Percentiles rank a stretch among this genome's conserved stretches.
These are phyloP conservation scores for Centella asiatica DNA, from an alignment of 129 eudicot genomes.

Conservation along the genomic window DNA sequence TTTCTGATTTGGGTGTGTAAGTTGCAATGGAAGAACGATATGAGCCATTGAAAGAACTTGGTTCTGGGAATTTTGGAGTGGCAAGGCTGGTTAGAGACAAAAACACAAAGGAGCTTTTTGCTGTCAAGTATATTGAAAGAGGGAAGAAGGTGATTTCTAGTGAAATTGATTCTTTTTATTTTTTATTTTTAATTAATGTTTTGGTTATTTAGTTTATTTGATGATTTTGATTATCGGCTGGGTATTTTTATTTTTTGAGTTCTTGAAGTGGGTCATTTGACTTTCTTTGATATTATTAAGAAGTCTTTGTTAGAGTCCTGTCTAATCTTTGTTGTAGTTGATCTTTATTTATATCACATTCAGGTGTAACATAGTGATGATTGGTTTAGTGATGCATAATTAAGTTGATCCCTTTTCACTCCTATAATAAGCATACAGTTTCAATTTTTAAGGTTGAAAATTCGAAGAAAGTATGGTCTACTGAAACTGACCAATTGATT, in stretches of 20 bases:
- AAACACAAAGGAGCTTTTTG: slow-evolving; percentile 53
- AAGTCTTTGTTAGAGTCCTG: not conserved
- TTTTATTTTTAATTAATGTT: not conserved
- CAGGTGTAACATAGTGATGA: not conserved
- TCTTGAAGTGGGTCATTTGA: slow-evolving; percentile 5
- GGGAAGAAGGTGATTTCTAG: slow-evolving; percentile 38
- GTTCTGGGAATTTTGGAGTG: slow-evolving; percentile 62
- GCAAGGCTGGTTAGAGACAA: slow-evolving; percentile 58
- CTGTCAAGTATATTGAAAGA: slow-evolving; percentile 62
- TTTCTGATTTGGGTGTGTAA: not conserved
- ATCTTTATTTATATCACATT: not conserved
- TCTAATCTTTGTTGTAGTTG: not conserved
- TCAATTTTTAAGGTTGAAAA: too few species aligned
- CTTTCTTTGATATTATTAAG: not conserved
- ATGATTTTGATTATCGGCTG: slow-evolving; percentile 2
- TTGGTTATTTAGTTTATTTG: not conserved
- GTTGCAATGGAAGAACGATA: slow-evolving; percentile 47
- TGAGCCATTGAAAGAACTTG: slow-evolving; percentile 55
- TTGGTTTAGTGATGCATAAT: not conserved
- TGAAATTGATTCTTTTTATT: not conserved
- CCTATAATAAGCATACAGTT: too few species aligned
- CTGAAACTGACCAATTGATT: too few species aligned
- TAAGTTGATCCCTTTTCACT: too few species aligned
- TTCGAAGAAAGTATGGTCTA: too few species aligned
- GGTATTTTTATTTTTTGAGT: not conserved